Percentiles rank a stretch among this genome's conserved stretches.
Conservation (phyloP, 148 eudicot species). For the Cornus controversa region DNA sequence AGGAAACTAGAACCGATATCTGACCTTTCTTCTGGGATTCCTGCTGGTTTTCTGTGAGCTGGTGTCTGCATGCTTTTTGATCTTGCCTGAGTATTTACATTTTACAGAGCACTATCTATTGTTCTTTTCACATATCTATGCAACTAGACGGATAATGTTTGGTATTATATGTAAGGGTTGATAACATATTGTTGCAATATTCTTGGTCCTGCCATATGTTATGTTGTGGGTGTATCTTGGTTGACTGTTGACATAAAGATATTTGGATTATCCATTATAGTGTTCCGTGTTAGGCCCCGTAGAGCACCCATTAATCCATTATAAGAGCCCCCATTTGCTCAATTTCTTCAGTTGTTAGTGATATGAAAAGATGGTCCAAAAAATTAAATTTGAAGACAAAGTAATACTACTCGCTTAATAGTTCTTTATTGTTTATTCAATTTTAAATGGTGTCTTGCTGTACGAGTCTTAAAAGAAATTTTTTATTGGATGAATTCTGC, state of each 20-base stretch:
- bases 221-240: no score
- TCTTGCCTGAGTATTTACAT: not conserved
- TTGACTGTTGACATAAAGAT: not conserved
- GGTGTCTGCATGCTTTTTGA: not conserved
- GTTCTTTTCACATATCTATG: not conserved
- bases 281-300: not conserved
- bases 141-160: not conserved
- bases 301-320: not conserved
- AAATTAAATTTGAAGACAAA: not conserved
- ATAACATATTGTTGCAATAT: not conserved
- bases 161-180: not conserved
- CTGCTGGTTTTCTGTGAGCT: not conserved
- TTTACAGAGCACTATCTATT: not conserved
- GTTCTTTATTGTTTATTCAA: no score
- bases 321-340: not conserved
- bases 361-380: not conserved
- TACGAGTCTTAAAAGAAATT: not conserved
- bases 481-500: constrained; percentile 18
- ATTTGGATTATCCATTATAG: not conserved
- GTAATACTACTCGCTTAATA: not conserved
- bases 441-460: not conserved
- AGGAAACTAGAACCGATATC: not conserved
- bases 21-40: not conserved
- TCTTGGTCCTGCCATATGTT: no score
- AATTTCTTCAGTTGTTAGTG: not conserved